These are phyloP conservation scores for Kondoa subrosea DNA, from an alignment of 768 basidiomycete genomes.

Conservation along the genomic window DNA sequence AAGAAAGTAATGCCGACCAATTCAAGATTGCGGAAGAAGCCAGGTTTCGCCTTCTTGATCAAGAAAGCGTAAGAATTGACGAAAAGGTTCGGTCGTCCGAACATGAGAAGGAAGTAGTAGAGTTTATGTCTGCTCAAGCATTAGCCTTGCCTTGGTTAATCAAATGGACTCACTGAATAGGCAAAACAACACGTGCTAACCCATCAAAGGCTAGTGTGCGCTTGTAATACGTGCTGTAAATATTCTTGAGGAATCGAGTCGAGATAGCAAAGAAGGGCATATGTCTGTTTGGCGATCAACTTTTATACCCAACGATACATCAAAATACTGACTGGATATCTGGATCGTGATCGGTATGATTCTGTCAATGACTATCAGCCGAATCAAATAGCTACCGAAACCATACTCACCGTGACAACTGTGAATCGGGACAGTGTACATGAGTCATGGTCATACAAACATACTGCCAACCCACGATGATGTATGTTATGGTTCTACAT, in stretches of 20 bases:
- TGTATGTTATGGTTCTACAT: conserved; percentile 65
- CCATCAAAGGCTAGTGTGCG: conserved; percentile 63
- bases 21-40: conserved; percentile 49
- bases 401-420: conserved; percentile 8
- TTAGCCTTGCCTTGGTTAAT: conserved; percentile 6
- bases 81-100: conserved; percentile 91
- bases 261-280: conserved; percentile 91
- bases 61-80: conserved; percentile 66
- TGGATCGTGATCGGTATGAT: conserved; percentile 80
- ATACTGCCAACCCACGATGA: conserved; percentile 50
- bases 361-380: conserved; percentile 38
- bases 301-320: not conserved
- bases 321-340: conserved; percentile 32
- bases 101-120: conserved; percentile 75
- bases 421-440: not conserved
- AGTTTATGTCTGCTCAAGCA: conserved; percentile 48
- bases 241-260: conserved; percentile 60
- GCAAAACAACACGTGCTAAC: conserved; percentile 48
- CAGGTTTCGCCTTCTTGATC: conserved; percentile 39
- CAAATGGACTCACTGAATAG: conserved; percentile 43
- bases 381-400: not conserved
- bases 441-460: not conserved
- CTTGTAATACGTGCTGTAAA: conserved; percentile 92
- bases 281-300: conserved; percentile 28
- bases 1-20: conserved; percentile 59